Conservation (phyloP, 2,329 filamentous ascomycete species). For the Acrocalymma vagum region DNA sequence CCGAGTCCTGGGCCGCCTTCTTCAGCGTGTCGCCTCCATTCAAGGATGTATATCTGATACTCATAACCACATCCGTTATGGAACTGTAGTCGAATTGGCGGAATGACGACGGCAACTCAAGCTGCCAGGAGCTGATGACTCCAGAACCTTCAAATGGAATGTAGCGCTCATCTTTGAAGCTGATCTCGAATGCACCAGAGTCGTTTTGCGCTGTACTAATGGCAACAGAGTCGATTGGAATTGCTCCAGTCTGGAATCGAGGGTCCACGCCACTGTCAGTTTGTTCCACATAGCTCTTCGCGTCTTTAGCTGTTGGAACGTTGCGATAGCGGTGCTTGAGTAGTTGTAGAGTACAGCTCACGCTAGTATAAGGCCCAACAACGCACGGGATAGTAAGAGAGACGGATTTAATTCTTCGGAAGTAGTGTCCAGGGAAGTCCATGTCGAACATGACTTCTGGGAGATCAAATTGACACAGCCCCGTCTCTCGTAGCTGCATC, state of each 20-base stretch:
- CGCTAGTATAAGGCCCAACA: constrained; percentile 36
- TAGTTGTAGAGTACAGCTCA: constrained; percentile 24
- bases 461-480: constrained; percentile 29
- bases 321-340: constrained; percentile 2
- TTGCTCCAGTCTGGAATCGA: too few species aligned
- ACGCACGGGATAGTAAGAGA: constrained; percentile 44
- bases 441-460: constrained; percentile 48
- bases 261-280: too few species aligned
- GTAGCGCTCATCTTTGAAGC: constrained; percentile 40
- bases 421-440: constrained; percentile 53
- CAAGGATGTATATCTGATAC: constrained; percentile 45
- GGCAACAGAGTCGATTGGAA: too few species aligned
- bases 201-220: too few species aligned
- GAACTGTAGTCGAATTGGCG: constrained; percentile 44
- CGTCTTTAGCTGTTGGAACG: constrained; percentile 6
- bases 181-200: constrained; percentile 44
- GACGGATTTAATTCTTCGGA: constrained; percentile 45
- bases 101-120: constrained; percentile 37
- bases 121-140: constrained; percentile 39
- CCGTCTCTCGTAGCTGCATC: constrained; percentile 28
- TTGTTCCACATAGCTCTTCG: constrained; percentile 7
- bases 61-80: constrained; percentile 47
- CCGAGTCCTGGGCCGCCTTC: too few species aligned
- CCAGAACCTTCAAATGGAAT: constrained; percentile 52
- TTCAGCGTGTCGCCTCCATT: constrained; percentile 31